A percentile compares a stretch with the other conserved stretches of the same genome.
Conservation (phyloP, 2,329 filamentous ascomycete species). For the Massarina eburnea region DNA sequence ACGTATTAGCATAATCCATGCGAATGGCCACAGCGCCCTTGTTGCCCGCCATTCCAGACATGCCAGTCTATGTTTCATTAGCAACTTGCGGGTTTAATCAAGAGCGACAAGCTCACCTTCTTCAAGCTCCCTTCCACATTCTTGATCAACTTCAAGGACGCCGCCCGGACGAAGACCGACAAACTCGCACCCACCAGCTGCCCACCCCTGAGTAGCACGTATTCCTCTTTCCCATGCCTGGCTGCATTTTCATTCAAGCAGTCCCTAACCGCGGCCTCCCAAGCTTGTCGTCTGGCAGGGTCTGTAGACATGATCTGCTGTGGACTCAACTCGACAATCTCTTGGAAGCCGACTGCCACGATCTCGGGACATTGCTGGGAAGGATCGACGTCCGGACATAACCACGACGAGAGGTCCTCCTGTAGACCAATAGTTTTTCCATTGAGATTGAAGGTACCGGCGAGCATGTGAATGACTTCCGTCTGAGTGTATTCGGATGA, state of each 20-base stretch:
- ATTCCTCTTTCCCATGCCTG: constrained; percentile 68
- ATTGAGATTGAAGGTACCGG: constrained; percentile 94
- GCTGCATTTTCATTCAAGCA: constrained; percentile 74
- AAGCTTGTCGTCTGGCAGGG: constrained; percentile 77
- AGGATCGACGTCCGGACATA: constrained; percentile 67
- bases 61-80: constrained; percentile 61
- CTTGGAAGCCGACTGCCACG: constrained; percentile 89
- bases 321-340: constrained; percentile 96
- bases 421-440: constrained; percentile 77
- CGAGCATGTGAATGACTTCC: constrained; percentile 75
- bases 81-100: background rate
- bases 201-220: constrained; percentile 86
- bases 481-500: constrained; percentile 72
- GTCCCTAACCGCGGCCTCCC: constrained; percentile 79
- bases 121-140: constrained; percentile 96
- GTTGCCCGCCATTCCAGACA: constrained; percentile 97
- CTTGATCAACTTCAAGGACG: constrained; percentile 78
- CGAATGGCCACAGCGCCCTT: constrained; percentile 97
- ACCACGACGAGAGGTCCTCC: constrained; percentile 81
- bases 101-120: constrained; percentile 56
- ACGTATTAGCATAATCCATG: constrained; percentile 90
- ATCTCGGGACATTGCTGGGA: constrained; percentile 74
- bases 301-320: constrained; percentile 99
- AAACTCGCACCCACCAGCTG: constrained; percentile 93
- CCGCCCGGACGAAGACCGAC: constrained; percentile 84